Conservation (phyloP, 306 rosid species). For the Dryas drummondii region DNA sequence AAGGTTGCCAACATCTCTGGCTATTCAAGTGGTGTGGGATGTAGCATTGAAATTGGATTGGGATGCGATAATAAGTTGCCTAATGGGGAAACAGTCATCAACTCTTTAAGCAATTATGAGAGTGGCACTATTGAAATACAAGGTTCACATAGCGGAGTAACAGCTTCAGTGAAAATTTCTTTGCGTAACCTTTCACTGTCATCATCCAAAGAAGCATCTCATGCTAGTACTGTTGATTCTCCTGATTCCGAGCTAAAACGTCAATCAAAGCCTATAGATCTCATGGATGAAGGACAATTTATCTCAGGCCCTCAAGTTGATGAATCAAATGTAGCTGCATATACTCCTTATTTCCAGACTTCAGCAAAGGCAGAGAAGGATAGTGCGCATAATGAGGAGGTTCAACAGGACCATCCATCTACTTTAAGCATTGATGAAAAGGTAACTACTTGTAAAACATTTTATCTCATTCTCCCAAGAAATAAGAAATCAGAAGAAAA, state of each 20-base stretch:
- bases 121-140: not conserved
- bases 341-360: slow-evolving; percentile 8
- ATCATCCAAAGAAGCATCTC: slow-evolving; percentile 26
- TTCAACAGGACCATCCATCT: slow-evolving; percentile 13
- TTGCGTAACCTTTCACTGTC: slow-evolving; percentile 25
- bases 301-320: not conserved
- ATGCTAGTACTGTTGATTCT: slow-evolving; percentile 11
- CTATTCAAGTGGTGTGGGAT: not conserved
- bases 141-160: not conserved
- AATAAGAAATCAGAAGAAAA: not conserved
- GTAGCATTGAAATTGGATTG: not conserved
- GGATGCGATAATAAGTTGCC: not conserved
- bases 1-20: slow-evolving; percentile 2
- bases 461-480: not conserved
- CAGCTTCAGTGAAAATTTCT: slow-evolving; percentile 21
- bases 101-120: not conserved
- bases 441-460: slow-evolving; percentile 6
- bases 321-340: not conserved
- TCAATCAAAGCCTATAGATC: slow-evolving; percentile 21
- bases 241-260: not conserved
- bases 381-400: slow-evolving; percentile 7
- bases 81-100: slow-evolving; percentile 6
- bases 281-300: slow-evolving; percentile 14
- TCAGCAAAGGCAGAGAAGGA: not conserved
- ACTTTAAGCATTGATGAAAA: slow-evolving; percentile 16